These are phyloP conservation scores for Podospora pseudopauciseta DNA, from an alignment of 495 filamentous ascomycete genomes.

Conservation along the genomic window DNA sequence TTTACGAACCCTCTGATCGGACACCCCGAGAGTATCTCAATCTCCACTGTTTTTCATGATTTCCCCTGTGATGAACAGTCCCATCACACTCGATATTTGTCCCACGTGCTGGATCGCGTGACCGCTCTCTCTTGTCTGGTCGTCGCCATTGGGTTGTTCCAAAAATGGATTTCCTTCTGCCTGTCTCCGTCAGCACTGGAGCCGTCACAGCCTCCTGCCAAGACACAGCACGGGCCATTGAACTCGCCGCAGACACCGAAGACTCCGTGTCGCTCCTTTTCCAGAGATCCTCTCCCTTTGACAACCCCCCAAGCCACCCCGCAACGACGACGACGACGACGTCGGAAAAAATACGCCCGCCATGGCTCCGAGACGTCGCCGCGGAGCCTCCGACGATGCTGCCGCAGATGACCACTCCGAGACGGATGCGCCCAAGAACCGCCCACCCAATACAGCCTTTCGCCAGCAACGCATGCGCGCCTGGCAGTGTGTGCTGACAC, in stretches of 20 bases:
- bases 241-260: conserved; percentile 24
- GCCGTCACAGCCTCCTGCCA: conserved; percentile 31
- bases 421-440: conserved; percentile 31
- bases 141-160: not conserved
- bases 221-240: conserved; percentile 31
- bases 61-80: not conserved
- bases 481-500: conserved; percentile 39
- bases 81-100: not conserved
- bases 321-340: conserved; percentile 5
- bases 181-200: conserved; percentile 3
- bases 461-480: conserved; percentile 39
- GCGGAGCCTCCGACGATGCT: conserved; percentile 30
- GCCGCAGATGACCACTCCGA: conserved; percentile 26
- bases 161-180: not conserved
- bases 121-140: not conserved
- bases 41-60: not conserved
- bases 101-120: conserved; percentile 16
- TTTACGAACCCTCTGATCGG: not conserved
- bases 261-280: conserved; percentile 30
- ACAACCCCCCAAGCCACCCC: conserved; percentile 12
- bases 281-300: conserved; percentile 6
- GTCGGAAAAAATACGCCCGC: conserved; percentile 13
- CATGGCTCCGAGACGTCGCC: conserved; percentile 36
- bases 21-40: not conserved
- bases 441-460: conserved; percentile 37